A percentile compares a stretch with the other conserved stretches of the same genome.
Conservation (phyloP, 2,329 filamentous ascomycete genomes). For the Botrytis hyacinthi region DNA sequence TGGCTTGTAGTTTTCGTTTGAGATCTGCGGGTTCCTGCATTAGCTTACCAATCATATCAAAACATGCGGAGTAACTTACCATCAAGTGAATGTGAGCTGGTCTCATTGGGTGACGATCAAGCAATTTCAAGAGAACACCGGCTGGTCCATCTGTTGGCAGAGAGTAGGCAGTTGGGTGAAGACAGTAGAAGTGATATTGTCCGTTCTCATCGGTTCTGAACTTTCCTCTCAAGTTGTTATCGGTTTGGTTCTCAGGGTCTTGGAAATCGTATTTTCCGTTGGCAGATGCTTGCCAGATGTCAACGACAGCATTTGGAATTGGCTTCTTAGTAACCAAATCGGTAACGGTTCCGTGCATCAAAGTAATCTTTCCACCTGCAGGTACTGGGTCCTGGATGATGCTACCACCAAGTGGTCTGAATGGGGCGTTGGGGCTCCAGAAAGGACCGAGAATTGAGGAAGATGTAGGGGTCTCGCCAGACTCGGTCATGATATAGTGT, state of each 20-base stretch:
- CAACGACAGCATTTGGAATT: conserved; percentile 51
- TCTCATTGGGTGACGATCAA: conserved; percentile 56
- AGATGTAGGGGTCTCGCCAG: conserved; percentile 39
- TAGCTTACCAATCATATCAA: background rate
- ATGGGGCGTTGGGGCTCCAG: conserved; percentile 71
- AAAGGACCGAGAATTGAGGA: conserved; percentile 84
- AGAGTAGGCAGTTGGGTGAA: conserved; percentile 46
- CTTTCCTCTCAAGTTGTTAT: conserved; percentile 60
- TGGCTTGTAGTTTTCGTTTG: conserved; percentile 59
- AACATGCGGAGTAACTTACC: conserved; percentile 37
- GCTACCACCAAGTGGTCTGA: conserved; percentile 64
- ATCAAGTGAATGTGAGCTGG: conserved; percentile 60
- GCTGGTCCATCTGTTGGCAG: conserved; percentile 51
- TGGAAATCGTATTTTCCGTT: conserved; percentile 60
- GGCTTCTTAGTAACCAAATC: conserved; percentile 40
- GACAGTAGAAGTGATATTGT: conserved; percentile 51
- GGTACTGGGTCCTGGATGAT: conserved; percentile 53
- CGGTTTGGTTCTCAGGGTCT: conserved; percentile 56
- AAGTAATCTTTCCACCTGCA: conserved; percentile 53
- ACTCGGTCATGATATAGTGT: conserved; percentile 30
- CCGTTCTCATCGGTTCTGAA: conserved; percentile 59
- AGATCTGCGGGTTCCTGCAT: conserved; percentile 42
- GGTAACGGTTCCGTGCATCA: conserved; percentile 56
- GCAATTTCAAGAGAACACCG: conserved; percentile 49
- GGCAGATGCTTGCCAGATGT: conserved; percentile 63